Base-by-base conservation (phyloP, 2,329 filamentous ascomycete genomes). In the Podosphaera xanthii region DNA sequence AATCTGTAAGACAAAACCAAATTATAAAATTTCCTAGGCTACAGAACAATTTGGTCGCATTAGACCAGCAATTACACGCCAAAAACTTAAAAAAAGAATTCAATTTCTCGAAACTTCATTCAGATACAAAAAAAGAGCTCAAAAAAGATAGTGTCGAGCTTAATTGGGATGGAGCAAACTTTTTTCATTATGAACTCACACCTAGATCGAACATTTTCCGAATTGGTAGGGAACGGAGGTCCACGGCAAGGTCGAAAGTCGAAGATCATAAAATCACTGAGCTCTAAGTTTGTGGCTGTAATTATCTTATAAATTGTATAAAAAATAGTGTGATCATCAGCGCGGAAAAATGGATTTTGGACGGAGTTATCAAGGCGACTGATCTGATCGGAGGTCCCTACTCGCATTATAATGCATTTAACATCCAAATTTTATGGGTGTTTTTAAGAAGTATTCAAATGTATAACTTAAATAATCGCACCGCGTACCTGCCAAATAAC, bases 71-170 rank as follows among this genome's bases (percentile, higher is more conserved):
- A n/a, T 34, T 36, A 14, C 60, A 62, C 38, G 9, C 14, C 4
- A 58, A 52, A 44, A 62, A 60, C 42, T 40, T 58, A n/a, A 38
- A n/a, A 14, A 7, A 54, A 9, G 59, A 62, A 44, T 57, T 62
- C n/a, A 57, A 59, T 49, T 59, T 60, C 33, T 40, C 38, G 2
- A 46, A 48, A 12, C 53, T 62, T 22, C 30, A 38, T 6, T 31
- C 50, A 3, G 46, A 62, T 14, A 60, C 59, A 38, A 46, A 58
- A 35, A n/a, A 58, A n/a, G 50, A 31, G 6, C 57, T 60, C 1
- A 44, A 31, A 12, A 10, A 34, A 50, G 59, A 58, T 56, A 8
- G 52, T 22, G 57, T 50, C 10, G 59, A 60, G 35, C 50, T 60
- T 34, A 10, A 44, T 38, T 60, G 59, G 59, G 57, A 60, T 59